Conservation (phyloP, 2,329 filamentous ascomycete species). For the Aspergillus sp. region DNA sequence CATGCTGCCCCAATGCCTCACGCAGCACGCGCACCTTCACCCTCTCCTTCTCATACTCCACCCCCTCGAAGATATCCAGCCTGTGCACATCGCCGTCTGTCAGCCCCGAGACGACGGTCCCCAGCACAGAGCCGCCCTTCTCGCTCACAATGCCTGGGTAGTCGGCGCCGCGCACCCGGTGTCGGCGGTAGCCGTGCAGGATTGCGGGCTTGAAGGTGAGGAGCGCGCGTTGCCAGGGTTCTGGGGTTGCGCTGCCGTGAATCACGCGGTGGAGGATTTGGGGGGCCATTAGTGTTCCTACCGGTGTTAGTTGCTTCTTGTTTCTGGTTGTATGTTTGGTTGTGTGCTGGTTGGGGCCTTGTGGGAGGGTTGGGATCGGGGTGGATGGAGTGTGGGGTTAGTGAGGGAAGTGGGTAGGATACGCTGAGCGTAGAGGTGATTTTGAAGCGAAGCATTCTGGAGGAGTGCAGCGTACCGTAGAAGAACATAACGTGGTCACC, state of each 20-base stretch:
- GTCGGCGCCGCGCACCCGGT: slow-evolving; percentile 66
- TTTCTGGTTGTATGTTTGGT: not conserved
- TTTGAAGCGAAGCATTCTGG: not conserved
- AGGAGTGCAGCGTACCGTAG: slow-evolving; percentile 48
- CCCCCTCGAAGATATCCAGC: slow-evolving; percentile 80
- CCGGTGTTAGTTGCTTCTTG: no score
- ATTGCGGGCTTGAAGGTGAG: slow-evolving; percentile 71
- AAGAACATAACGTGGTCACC: slow-evolving; percentile 59
- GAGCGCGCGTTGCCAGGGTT: slow-evolving; percentile 49
- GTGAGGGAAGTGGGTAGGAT: not conserved
- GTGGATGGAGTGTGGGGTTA: not conserved
- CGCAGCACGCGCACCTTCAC: slow-evolving; percentile 47
- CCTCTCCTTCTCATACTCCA: slow-evolving; percentile 60
- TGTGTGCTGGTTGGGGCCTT: not conserved
- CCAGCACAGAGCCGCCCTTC: slow-evolving; percentile 58
- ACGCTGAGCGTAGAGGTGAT: not conserved
- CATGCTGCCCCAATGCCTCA: slow-evolving; percentile 15
- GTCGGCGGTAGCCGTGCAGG: slow-evolving; percentile 69
- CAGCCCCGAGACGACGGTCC: slow-evolving; percentile 73
- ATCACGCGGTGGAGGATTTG: slow-evolving; percentile 83
- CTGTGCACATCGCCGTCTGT: slow-evolving; percentile 72
- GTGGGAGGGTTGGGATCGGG: slow-evolving; percentile 1
- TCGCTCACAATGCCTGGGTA: slow-evolving; percentile 71
- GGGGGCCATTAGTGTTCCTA: slow-evolving; percentile 72
- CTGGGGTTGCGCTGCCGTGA: slow-evolving; percentile 58